phyloP scores from a whole-genome alignment of 345 rosid species.

The Rhizophora apiculata region DNA sequence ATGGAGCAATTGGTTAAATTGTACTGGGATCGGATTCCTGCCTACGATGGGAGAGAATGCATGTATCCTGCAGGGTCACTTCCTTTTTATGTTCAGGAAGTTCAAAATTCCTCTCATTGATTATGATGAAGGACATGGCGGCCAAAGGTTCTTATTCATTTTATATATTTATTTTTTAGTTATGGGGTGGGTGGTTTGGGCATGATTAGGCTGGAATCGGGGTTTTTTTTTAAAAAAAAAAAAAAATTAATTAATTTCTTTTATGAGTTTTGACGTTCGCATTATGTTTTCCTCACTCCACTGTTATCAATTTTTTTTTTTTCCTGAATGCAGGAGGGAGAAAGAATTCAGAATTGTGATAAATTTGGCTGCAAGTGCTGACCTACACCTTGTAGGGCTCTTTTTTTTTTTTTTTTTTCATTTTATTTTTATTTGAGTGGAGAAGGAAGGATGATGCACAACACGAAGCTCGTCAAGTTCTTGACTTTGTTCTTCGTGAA shows the following conservation, averaged over 20 bases:
- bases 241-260: too few relatives aligned
- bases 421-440: slow-evolving; percentile 15
- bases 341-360: slow-evolving; percentile 64
- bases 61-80: slow-evolving; percentile 87
- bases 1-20: slow-evolving; percentile 59
- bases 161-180: neutral
- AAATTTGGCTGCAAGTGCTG: slow-evolving; percentile 82
- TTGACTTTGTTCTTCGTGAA: slow-evolving; percentile 90
- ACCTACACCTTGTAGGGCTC: slow-evolving; percentile 77
- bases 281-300: neutral
- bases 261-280: neutral
- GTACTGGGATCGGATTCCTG: slow-evolving; percentile 83
- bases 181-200: too few relatives aligned
- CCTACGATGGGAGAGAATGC: slow-evolving; percentile 85
- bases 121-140: slow-evolving; percentile 77
- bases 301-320: neutral
- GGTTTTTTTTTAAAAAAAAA: too few relatives aligned
- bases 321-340: slow-evolving; percentile 50
- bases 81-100: slow-evolving; percentile 62
- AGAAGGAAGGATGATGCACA: slow-evolving; percentile 91
- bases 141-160: slow-evolving; percentile 44
- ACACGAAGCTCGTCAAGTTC: slow-evolving; percentile 92
- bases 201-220: too few relatives aligned
- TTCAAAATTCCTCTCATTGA: slow-evolving; percentile 62
- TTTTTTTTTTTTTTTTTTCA: slow-evolving; percentile 20